Evolutionary conservation across 805 yeast species (phyloP), one percentile per base, ranked within the genome.

Genomic region (Wickerhamiella bombiphila): DNA sequence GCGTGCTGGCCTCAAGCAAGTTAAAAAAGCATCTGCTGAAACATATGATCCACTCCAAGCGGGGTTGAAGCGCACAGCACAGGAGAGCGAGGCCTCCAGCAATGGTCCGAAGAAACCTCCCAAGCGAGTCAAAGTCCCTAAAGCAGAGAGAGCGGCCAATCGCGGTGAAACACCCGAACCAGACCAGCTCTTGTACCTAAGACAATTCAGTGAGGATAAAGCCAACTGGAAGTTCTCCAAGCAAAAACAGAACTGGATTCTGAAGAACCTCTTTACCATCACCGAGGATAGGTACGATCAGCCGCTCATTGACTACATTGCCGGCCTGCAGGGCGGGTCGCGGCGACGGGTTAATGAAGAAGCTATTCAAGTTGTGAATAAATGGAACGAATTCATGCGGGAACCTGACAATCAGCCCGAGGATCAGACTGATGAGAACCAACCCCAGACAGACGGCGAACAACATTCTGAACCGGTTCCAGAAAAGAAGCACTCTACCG

Each of bases 191-290:
- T 70, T 61, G 0, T 80, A 80, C 51, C 57, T 80, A 47, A 66
- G 70, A 40, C 75, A 69, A 38, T 81, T 66, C 50, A 53, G 59
- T 3, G 64, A 66, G 9, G 81, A 77, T 44, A 60, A 57, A 42
- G 70, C 59, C 0, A 64, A 67, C 41, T 81, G 93, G 93, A 81
- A 81, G 61, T 81, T 81, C 55, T 76, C 83, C 41, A 81, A 81
- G 51, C 86, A 76, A 61, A 80, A 81, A 46, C 93, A 81, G 57
- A 80, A 80, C 52, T 81, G 93, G 93, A 66, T 81, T 31, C 58
- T 81, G 45, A 74, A 73, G 50, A 74, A 80, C 53, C 56, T 78
- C 22, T 64, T 46, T 38, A 40, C 59, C 35, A 44, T 48, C 18
- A 70, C 76, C 17, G 78, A 75, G 2, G 60, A 58, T 0, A 58